Evolutionary conservation across 495 filamentous ascomycete genomes (phyloP).

Genomic region (Lichenothelia convexa): DNA sequence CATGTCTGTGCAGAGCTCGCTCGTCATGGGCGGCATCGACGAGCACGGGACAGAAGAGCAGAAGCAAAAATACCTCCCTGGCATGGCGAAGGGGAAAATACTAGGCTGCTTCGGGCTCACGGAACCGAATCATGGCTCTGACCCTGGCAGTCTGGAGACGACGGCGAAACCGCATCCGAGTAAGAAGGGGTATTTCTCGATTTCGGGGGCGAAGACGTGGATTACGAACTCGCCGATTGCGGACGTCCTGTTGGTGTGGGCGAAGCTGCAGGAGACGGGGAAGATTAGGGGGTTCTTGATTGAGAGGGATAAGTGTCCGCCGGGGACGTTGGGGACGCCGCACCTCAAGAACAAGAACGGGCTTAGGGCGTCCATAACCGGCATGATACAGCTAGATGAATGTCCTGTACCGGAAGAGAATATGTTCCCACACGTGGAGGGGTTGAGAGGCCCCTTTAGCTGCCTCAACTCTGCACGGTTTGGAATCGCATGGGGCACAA

Average conservation of each 20-base stretch:
- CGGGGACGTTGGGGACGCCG: constrained; percentile 81
- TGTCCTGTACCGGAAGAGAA: constrained; percentile 79
- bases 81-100: constrained; percentile 70
- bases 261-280: constrained; percentile 71
- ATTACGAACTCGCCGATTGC: constrained; percentile 96
- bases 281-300: constrained; percentile 93
- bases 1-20: constrained; percentile 88
- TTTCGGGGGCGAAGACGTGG: constrained; percentile 90
- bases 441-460: constrained; percentile 73
- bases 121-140: constrained; percentile 93
- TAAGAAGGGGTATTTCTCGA: constrained; percentile 65
- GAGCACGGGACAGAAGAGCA: constrained; percentile 80
- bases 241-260: constrained; percentile 85
- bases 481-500: constrained; percentile 84
- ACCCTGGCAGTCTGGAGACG: constrained; percentile 92
- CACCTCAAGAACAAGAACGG: constrained; percentile 90
- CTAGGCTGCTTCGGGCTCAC: constrained; percentile 88
- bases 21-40: constrained; percentile 93
- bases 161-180: constrained; percentile 68
- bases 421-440: constrained; percentile 86
- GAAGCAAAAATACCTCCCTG: constrained; percentile 73
- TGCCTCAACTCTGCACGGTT: constrained; percentile 86
- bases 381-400: constrained; percentile 90
- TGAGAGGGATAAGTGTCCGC: constrained; percentile 60
- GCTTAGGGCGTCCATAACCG: constrained; percentile 80